Percentiles rank a stretch among this genome's conserved stretches.
These are phyloP conservation scores for Tolypocladium cylindrosporum DNA, from an alignment of 2,329 filamentous ascomycete species.

Conservation along the genomic window DNA sequence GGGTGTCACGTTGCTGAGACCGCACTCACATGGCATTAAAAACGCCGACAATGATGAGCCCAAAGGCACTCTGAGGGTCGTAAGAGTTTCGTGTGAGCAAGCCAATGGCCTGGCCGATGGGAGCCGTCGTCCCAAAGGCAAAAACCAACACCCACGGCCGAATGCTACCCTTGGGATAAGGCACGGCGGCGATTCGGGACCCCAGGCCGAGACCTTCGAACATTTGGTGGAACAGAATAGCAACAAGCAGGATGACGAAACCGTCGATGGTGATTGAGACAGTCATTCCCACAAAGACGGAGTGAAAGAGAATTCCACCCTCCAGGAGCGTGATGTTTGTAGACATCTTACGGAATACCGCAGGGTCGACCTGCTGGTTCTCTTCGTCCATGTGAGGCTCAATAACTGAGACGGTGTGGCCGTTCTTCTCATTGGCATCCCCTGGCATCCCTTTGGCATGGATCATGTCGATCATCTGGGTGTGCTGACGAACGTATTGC, in stretches of 20 bases:
- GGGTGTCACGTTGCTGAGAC: not conserved
- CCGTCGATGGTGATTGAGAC: slow-evolving; percentile 58
- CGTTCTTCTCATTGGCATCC: slow-evolving; percentile 17
- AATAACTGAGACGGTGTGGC: slow-evolving; percentile 17
- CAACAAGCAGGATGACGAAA: slow-evolving; percentile 56
- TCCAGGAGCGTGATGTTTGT: slow-evolving; percentile 68
- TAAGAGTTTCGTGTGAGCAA: slow-evolving; percentile 46
- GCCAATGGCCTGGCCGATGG: slow-evolving; percentile 56
- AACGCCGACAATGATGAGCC: slow-evolving; percentile 52
- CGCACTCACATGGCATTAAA: slow-evolving; percentile 52
- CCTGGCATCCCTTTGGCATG: slow-evolving; percentile 15
- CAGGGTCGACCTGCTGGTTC: slow-evolving; percentile 32
- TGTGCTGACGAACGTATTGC: slow-evolving; percentile 50
- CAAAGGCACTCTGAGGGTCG: slow-evolving; percentile 53
- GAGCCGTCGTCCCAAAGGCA: slow-evolving; percentile 54
- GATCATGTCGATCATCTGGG: slow-evolving; percentile 48
- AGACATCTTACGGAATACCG: slow-evolving; percentile 49
- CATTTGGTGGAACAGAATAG: slow-evolving; percentile 63
- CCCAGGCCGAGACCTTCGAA: slow-evolving; percentile 62
- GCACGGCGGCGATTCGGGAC: slow-evolving; percentile 58
- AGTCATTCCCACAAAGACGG: slow-evolving; percentile 66
- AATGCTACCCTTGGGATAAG: slow-evolving; percentile 44
- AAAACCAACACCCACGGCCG: slow-evolving; percentile 52
- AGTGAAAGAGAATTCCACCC: slow-evolving; percentile 71
- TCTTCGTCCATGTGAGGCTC: slow-evolving; percentile 23